Base-by-base conservation (phyloP, 208 protist genomes). In the Trypanosoma lewisi region DNA sequence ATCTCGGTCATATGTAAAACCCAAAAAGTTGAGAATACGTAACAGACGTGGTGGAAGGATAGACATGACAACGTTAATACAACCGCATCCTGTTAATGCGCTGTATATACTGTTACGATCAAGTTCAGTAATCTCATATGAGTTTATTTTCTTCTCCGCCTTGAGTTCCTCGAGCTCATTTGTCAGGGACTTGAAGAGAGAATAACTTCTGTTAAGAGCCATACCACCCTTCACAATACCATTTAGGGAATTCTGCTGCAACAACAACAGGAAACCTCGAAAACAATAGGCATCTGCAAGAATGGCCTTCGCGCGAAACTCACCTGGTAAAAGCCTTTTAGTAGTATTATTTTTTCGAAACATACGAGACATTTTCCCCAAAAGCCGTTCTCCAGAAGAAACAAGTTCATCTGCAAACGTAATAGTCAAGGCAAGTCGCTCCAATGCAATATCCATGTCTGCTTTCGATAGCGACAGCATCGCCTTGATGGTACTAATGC, bases 31-130 rank as follows among this genome's bases (percentile, higher is more conserved):
- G 42, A 91, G 67, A 51, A 87, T 59, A 21, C 49, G 39, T 25
- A 64, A 55, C 4, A 78, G 50, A 41, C 57, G 68, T 7, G 42
- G 58, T 0, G 84, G 84, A 11, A 87, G 57, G 14, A 86, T 67
- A 36, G 78, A 87, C 25, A 84, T 47, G 0, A 70, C 72, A 17
- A 87, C 39, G 54, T 78, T 76, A 23, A 82, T 78, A 31, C 62
- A 60, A 31, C 84, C 84, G 4, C 75, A 36, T 1, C 68, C 73
- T 31, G 82, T 79, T 49, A 84, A 61, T 25, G 87, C 80, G 37
- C 59, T 74, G 50, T 86, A 76, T 8, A 85, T 57, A 6, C 74
- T 81, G 64, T 91, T 91, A 23, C 52, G 65, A 65, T 91, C 84
- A 1, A 86, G 45, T 1, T 71, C 78, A 23, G 83, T 52, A 4